phyloP scores from a whole-genome alignment of 768 basidiomycete genomes.

The Cubamyces lactineus region DNA sequence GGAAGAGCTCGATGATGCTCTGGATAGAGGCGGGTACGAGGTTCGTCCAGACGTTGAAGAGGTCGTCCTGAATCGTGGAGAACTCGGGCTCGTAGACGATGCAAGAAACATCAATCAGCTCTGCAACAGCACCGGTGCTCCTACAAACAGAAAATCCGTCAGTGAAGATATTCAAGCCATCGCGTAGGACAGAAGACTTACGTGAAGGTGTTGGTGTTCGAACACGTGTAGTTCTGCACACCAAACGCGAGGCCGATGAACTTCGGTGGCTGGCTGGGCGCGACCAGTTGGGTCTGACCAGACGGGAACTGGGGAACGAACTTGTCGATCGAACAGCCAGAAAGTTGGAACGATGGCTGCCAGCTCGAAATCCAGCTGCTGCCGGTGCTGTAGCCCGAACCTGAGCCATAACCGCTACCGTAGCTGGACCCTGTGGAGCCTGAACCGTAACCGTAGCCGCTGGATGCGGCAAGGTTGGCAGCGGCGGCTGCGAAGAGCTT shows the following conservation, averaged over 20 bases:
- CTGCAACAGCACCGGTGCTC: constrained; percentile 44
- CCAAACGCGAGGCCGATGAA: constrained; percentile 53
- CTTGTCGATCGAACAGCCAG: constrained; percentile 31
- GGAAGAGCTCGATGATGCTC: constrained; percentile 27
- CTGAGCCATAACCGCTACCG: not conserved
- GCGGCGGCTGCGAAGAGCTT: constrained; percentile 22
- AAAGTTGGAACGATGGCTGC: constrained; percentile 4
- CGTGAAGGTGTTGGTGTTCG: constrained; percentile 42
- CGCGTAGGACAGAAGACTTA: constrained; percentile 31
- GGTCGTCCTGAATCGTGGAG: constrained; percentile 22
- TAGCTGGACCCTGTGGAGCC: not conserved
- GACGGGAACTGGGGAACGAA: constrained; percentile 33
- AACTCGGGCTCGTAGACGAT: constrained; percentile 25
- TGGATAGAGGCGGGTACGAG: constrained; percentile 24
- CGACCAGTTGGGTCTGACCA: constrained; percentile 38
- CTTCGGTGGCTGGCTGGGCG: constrained; percentile 38
- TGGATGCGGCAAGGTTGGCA: constrained; percentile 1
- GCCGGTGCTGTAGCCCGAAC: not conserved
- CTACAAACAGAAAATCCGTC: constrained; percentile 33
- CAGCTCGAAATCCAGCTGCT: not conserved
- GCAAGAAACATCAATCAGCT: constrained; percentile 39
- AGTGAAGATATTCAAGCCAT: not conserved
- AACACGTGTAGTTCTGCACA: constrained; percentile 61
- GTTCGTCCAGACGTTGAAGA: constrained; percentile 25
- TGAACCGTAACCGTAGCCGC: not conserved